Evolutionary conservation across 441 rosid genomes (phyloP).

Genomic region (Populus hybrid): DNA sequence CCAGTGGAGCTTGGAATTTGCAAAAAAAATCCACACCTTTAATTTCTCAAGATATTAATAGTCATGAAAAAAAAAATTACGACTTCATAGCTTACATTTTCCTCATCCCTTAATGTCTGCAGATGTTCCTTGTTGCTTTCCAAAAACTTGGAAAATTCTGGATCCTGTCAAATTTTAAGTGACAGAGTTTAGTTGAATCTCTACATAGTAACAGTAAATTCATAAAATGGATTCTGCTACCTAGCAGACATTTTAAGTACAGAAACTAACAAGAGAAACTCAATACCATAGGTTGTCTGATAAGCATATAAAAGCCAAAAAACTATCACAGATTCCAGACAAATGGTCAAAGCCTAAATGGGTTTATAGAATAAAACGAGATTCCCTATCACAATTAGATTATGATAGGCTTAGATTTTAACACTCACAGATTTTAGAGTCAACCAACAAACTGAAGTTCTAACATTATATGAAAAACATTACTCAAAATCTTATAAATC

Average conservation of each 20-base stretch:
- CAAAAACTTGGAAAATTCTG: slow-evolving; percentile 50
- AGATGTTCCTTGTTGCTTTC: slow-evolving; percentile 40
- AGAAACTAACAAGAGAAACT: background rate
- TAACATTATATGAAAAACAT: too few species aligned
- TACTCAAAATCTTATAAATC: too few species aligned
- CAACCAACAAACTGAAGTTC: too few species aligned
- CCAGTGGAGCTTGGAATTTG: background rate
- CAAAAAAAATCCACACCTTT: background rate
- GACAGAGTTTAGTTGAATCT: background rate
- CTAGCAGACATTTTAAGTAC: background rate
- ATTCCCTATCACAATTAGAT: background rate
- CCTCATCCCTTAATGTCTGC: slow-evolving; percentile 37
- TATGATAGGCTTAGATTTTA: too few species aligned
- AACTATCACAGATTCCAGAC: background rate
- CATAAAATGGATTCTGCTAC: background rate
- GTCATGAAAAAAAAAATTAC: background rate
- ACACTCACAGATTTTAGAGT: too few species aligned
- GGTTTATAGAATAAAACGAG: background rate
- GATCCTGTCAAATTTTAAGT: slow-evolving; percentile 45
- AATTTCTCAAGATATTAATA: background rate
- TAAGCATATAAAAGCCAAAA: background rate
- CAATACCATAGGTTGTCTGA: background rate
- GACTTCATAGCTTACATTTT: slow-evolving; percentile 44
- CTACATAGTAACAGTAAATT: background rate
- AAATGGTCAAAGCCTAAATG: background rate